A percentile compares a stretch with the other conserved stretches of the same genome.
These are phyloP conservation scores for Pythium volutum DNA, from an alignment of 352 stramenopile species.

Conservation along the genomic window DNA sequence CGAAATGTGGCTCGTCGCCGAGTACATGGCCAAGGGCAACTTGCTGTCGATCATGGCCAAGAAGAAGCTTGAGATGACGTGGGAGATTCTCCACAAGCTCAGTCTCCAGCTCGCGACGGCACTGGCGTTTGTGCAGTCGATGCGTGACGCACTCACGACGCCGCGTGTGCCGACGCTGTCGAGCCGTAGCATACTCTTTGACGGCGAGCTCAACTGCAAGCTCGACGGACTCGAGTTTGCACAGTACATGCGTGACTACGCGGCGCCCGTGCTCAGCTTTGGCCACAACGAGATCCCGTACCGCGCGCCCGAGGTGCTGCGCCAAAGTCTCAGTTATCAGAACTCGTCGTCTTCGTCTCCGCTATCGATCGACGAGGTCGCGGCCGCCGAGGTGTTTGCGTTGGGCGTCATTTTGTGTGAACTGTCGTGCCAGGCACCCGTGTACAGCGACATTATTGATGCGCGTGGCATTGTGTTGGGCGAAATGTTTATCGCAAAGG, in stretches of 20 bases:
- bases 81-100: constrained; percentile 51
- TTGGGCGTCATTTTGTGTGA: constrained; percentile 75
- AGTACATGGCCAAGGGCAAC: constrained; percentile 74
- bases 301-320: constrained; percentile 59
- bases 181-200: constrained; percentile 54
- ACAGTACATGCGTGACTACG: constrained; percentile 41
- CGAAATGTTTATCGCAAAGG: constrained; percentile 60
- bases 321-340: neutral
- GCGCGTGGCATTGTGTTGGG: constrained; percentile 51
- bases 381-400: constrained; percentile 61
- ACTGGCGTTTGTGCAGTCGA: constrained; percentile 51
- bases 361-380: neutral
- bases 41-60: constrained; percentile 51
- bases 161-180: constrained; percentile 46
- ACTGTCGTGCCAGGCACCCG: constrained; percentile 41
- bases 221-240: constrained; percentile 75
- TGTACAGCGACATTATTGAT: constrained; percentile 44
- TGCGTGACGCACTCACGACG: constrained; percentile 11
- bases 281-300: constrained; percentile 56
- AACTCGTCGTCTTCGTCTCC: neutral
- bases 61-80: constrained; percentile 47
- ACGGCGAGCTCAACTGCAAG: constrained; percentile 61
- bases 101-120: constrained; percentile 44
- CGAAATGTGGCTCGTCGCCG: constrained; percentile 65
- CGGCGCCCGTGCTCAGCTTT: constrained; percentile 38